Conservation (phyloP, 192 early-diverging fungal species). For the Glomus cerebriforme region DNA sequence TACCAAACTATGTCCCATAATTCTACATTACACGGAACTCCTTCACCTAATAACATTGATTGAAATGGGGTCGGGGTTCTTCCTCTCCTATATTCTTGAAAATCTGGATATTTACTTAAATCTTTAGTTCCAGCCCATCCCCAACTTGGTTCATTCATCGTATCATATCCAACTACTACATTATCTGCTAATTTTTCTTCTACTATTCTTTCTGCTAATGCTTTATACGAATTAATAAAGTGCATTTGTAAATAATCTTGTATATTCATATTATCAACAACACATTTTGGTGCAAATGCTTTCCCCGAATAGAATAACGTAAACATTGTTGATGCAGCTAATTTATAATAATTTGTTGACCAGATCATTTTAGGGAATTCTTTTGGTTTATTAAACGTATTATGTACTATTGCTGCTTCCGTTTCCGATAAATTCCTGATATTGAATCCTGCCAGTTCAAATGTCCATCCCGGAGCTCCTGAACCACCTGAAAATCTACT, state of each 20-base stretch:
- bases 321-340: slow-evolving; percentile 84
- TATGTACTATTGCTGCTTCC: slow-evolving; percentile 82
- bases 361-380: slow-evolving; percentile 59
- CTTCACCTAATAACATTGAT: slow-evolving; percentile 53
- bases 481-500: slow-evolving; percentile 78
- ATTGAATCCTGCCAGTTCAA: slow-evolving; percentile 78
- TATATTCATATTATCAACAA: slow-evolving; percentile 52
- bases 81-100: slow-evolving; percentile 52
- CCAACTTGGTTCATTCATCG: slow-evolving; percentile 74
- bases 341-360: slow-evolving; percentile 89
- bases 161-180: slow-evolving; percentile 75
- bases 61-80: slow-evolving; percentile 57
- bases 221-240: slow-evolving; percentile 49
- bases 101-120: slow-evolving; percentile 45
- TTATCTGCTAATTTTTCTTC: slow-evolving; percentile 44
- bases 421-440: slow-evolving; percentile 70
- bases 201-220: slow-evolving; percentile 45
- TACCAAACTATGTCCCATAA: slow-evolving; percentile 52
- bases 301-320: slow-evolving; percentile 79
- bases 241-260: slow-evolving; percentile 61
- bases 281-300: slow-evolving; percentile 68
- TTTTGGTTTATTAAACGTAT: slow-evolving; percentile 49
- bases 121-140: slow-evolving; percentile 52
- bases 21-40: slow-evolving; percentile 47
- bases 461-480: slow-evolving; percentile 86